Evolutionary conservation across 202 grass and related monocot species (phyloP), one percentile per base, ranked within the genome.

Genomic region (Setaria viridis): DNA sequence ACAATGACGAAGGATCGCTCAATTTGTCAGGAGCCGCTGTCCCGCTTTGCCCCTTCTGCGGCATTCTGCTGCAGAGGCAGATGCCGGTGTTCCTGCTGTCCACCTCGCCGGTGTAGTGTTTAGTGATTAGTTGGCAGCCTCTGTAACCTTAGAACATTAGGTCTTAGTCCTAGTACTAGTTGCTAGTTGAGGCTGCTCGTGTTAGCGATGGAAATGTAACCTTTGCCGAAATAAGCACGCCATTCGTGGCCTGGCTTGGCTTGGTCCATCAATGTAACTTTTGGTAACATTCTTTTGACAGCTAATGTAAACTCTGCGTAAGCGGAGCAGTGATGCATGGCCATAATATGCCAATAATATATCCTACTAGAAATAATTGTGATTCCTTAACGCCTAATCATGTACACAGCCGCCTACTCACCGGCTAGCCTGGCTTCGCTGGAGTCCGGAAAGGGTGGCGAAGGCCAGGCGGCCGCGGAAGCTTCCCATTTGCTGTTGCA

Each of bases 31-130:
- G 60, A 8, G 11, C 62, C 1, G 72, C 46, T 13, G 34, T 74
- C 17, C 87, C 95, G 7, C 68, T 87, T 11, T 95, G 93, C 64
- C 95, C 93, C 41, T 94, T 95, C 47, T 95, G 95, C 39, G 91
- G 93, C 76, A 73, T 95, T 82, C 39, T 82, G 72, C 80, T 95
- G 80, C 93, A 98, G 86, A 95, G 86, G 88, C 74, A 70, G 12
- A 62, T 85, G 75, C 95, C 90, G 6, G 91, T 66, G 30, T 98
- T 98, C 86, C 80, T 98, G 29, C 66, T 89, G 7, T 91, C 89
- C 16, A 32, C 83, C 63, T 92, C 72, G 58, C 93, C 88, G 13
- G 88, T 95, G 8, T 98, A 97, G 89, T 69, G 67, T 37, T 19
- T n/a, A 43, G 42, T 46, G 16, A 15, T 35, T 48, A n/a, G 29